These are phyloP conservation scores for Fusarium fujikuroi DNA, from an alignment of 2,329 filamentous ascomycete species.

Conservation along the genomic window DNA sequence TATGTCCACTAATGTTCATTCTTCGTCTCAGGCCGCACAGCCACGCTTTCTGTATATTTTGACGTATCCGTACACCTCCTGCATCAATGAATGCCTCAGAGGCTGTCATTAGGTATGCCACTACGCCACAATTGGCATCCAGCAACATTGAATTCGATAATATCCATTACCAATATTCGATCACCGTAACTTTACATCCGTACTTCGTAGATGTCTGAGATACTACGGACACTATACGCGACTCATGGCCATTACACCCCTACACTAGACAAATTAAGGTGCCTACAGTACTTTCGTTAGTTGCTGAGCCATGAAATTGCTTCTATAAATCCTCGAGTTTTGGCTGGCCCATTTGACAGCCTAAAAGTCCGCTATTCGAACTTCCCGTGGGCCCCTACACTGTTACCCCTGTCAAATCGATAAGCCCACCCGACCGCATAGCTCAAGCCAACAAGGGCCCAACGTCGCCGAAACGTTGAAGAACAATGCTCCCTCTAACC, in stretches of 20 bases:
- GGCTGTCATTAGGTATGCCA: conserved; percentile 13
- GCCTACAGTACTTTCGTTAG: neutral
- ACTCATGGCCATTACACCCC: neutral
- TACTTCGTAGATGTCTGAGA: neutral
- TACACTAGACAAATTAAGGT: neutral
- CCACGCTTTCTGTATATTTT: neutral
- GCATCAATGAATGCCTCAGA: conserved; percentile 20
- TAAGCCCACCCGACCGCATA: conserved; percentile 30
- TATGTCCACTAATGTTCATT: neutral
- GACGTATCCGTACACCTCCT: neutral
- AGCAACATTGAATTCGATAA: neutral
- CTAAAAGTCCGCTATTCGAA: conserved; percentile 17
- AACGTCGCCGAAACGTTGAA: conserved; percentile 30
- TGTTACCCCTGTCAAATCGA: conserved; percentile 38
- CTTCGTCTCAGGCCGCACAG: neutral
- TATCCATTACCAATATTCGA: neutral
- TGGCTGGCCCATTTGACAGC: neutral
- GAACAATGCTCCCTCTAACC: conserved; percentile 32
- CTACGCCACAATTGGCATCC: conserved; percentile 13
- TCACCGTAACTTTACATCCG: neutral
- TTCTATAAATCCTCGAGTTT: neutral
- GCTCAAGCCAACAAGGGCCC: conserved; percentile 20
- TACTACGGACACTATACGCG: neutral
- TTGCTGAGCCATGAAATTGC: conserved; percentile 1
- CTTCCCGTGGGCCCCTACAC: conserved; percentile 6